Evolutionary conservation across 352 stramenopile species (phyloP).

Genomic region (Phytophthora sp.): DNA sequence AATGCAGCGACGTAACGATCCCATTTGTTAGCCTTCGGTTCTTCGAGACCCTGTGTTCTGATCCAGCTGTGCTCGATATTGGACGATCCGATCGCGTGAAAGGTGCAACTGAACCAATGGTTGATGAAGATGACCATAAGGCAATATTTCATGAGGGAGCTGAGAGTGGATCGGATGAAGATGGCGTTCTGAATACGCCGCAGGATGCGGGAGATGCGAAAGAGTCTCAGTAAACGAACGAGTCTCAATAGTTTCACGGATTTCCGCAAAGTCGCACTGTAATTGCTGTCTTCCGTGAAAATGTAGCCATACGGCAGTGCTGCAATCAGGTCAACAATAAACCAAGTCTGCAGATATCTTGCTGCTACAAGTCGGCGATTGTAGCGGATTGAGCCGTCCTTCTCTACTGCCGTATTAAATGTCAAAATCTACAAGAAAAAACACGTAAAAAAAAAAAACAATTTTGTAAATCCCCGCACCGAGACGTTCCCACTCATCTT

Average conservation of each 20-base stretch:
- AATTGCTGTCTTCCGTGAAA: slow-evolving; percentile 26
- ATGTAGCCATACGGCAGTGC: slow-evolving; percentile 61
- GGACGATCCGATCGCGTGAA: slow-evolving; percentile 53
- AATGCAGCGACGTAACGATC: slow-evolving; percentile 71
- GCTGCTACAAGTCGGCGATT: slow-evolving; percentile 42
- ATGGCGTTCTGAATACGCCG: slow-evolving; percentile 70
- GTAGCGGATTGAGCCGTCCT: slow-evolving; percentile 57
- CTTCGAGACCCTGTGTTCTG: slow-evolving; percentile 39
- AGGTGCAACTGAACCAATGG: slow-evolving; percentile 77
- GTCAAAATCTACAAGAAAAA: slow-evolving; percentile 44
- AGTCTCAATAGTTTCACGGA: slow-evolving; percentile 68
- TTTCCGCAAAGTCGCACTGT: slow-evolving; percentile 43
- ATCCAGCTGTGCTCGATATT: slow-evolving; percentile 56
- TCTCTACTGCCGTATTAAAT: slow-evolving; percentile 64
- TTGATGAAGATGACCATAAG: slow-evolving; percentile 74
- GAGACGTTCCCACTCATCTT: not conserved
- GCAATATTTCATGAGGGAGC: slow-evolving; percentile 67
- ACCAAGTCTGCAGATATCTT: slow-evolving; percentile 57
- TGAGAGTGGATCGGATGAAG: slow-evolving; percentile 77
- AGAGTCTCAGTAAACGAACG: slow-evolving; percentile 62
- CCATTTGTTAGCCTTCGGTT: slow-evolving; percentile 43
- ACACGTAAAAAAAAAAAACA: too few species aligned
- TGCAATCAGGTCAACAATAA: slow-evolving; percentile 52
- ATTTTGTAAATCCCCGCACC: not conserved
- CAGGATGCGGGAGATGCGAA: slow-evolving; percentile 75